Base-by-base conservation (phyloP, 345 rosid genomes). In the Clarkia xantiana region DNA sequence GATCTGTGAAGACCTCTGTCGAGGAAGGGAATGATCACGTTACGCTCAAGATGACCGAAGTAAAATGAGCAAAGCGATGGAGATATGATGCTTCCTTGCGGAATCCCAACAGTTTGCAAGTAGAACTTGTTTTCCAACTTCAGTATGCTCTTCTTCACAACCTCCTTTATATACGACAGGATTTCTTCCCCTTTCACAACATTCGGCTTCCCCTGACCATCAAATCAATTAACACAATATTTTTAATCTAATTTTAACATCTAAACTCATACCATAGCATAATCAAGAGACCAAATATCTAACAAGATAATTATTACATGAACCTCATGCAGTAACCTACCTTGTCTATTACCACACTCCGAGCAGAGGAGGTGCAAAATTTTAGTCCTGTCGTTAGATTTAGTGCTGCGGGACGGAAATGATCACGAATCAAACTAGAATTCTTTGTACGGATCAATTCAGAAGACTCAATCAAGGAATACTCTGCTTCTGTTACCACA, bases 31-130 rank as follows among this genome's bases (percentile, higher is more conserved):
- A 70, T 71, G 52, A 85, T 57, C 65, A 76, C 67, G 62, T 75
- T 81, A 49, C 51, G 80, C 61, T 89, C 95, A 14, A 85, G 66
- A 62, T 82, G 77, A 42, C 90, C 97, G 38, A 68, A 82, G 71
- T 89, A 89, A 17, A 82, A 66, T 18, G 87, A 89, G 64, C 94
- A 85, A 41, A 89, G 76, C 56, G 82, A 52, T 40, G 90, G 48
- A 53, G 95, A 85, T 29, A 89, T 36, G 47, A 68, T 68, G 58
- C 90, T 78, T 72, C 97, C 97, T 71, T 89, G 95, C 47, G 95
- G 76, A 67, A 82, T 85, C 48, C 95, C 97, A 40, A 63, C 50
- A 19, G 47, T 49, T 77, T 80, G 77, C 62, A 80, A 58, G 68
- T 78, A 80, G 62, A 78, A 80, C 22, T 52, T 66, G 45, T 64